phyloP scores from a whole-genome alignment of 2,329 filamentous ascomycete species.

The Fusarium sp. region DNA sequence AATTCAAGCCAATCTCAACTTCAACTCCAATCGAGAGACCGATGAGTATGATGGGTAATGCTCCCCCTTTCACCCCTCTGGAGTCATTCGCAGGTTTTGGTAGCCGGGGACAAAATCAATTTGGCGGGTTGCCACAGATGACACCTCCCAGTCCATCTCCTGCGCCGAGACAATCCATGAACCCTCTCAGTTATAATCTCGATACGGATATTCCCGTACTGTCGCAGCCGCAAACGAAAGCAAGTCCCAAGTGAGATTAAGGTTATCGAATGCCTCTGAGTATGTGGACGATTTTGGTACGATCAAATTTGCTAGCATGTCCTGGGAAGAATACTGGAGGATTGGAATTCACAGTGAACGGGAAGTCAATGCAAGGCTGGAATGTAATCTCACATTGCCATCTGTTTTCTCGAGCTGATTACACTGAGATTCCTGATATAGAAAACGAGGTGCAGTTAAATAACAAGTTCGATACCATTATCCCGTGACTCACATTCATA shows the following conservation, averaged over 20 bases:
- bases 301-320: not conserved
- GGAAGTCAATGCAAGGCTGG: not conserved
- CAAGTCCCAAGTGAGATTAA: not conserved
- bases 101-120: not conserved
- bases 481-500: no score
- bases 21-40: not conserved
- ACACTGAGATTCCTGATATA: not conserved
- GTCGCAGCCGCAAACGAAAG: not conserved
- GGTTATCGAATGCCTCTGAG: not conserved
- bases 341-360: not conserved
- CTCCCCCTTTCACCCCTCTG: not conserved
- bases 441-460: not conserved
- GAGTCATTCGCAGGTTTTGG: not conserved
- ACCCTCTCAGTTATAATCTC: not conserved
- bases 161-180: conserved; percentile 17
- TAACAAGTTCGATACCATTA: no score
- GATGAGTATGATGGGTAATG: not conserved
- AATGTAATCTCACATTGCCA: conserved; percentile 3
- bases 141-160: conserved; percentile 41
- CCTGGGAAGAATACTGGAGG: not conserved
- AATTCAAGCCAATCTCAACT: not conserved
- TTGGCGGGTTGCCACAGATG: not conserved
- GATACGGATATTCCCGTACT: not conserved
- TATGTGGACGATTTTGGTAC: not conserved
- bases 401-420: not conserved